These are phyloP conservation scores for Chytriomyces hyalinus DNA, from an alignment of 192 early-diverging fungal species.

Conservation along the genomic window DNA sequence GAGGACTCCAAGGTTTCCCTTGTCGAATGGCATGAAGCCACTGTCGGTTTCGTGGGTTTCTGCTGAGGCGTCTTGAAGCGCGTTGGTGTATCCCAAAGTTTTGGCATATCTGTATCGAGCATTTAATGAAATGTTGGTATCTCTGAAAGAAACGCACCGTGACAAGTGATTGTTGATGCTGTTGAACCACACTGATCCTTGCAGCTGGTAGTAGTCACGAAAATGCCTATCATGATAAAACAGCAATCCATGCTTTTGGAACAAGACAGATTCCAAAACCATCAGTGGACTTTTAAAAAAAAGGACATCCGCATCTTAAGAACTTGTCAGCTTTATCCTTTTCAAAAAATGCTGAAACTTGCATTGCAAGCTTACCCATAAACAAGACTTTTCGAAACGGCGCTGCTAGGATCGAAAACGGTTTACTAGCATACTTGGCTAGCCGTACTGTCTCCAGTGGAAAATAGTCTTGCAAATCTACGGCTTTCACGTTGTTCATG, in stretches of 20 bases:
- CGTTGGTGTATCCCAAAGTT: neutral
- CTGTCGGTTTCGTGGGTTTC: constrained; percentile 18
- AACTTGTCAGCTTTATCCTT: no score
- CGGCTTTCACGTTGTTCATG: constrained; percentile 5
- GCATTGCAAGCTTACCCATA: constrained; percentile 40
- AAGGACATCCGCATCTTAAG: constrained; percentile 62
- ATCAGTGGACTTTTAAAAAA: constrained; percentile 62
- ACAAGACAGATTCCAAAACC: constrained; percentile 48
- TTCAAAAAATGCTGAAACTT: no score
- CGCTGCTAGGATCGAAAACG: constrained; percentile 66
- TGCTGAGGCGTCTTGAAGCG: no score
- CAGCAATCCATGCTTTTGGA: constrained; percentile 53
- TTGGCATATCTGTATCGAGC: neutral
- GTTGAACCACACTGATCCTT: neutral
- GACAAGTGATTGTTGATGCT: neutral
- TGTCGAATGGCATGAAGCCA: constrained; percentile 18
- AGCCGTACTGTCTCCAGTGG: neutral
- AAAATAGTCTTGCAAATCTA: constrained; percentile 3
- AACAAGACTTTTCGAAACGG: constrained; percentile 67
- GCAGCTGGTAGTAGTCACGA: neutral
- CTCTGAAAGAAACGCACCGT: neutral
- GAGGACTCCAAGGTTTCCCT: constrained; percentile 10
- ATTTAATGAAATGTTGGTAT: neutral
- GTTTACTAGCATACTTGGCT: constrained; percentile 48
- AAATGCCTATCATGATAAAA: constrained; percentile 68